phyloP scores from a whole-genome alignment of 1,139 yeast species.

The Kodamaea anthophila region DNA sequence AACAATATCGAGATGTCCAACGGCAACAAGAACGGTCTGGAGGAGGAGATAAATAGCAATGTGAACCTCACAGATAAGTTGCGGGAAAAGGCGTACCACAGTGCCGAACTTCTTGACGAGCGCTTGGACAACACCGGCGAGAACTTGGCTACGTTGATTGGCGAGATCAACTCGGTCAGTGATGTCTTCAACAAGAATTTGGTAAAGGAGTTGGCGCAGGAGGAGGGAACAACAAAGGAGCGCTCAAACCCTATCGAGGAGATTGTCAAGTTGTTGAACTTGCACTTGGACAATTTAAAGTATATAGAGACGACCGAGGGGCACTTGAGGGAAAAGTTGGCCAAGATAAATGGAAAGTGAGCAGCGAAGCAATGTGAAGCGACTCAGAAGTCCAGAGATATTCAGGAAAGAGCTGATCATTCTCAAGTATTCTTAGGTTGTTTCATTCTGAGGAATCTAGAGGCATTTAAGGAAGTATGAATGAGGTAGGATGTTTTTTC shows the following conservation, averaged over 20 bases:
- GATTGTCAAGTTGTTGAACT: constrained; percentile 74
- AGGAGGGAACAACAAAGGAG: constrained; percentile 14
- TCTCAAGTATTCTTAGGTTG: no score
- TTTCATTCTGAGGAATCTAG: constrained; percentile 3
- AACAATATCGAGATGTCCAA: constrained; percentile 32
- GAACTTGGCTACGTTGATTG: constrained; percentile 68
- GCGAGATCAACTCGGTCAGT: constrained; percentile 83
- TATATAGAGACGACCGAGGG: constrained; percentile 77
- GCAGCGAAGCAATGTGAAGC: no score
- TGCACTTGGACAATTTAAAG: constrained; percentile 84
- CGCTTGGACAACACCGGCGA: constrained; percentile 72
- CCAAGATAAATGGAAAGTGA: no score
- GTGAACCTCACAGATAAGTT: constrained; percentile 65
- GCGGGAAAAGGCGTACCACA: constrained; percentile 82
- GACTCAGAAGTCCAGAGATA: no score
- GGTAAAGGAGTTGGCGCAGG: constrained; percentile 23
- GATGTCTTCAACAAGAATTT: constrained; percentile 65
- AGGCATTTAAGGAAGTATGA: no score
- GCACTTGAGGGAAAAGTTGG: constrained; percentile 59
- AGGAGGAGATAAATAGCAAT: constrained; percentile 11
- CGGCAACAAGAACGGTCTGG: constrained; percentile 6
- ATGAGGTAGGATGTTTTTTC: no score
- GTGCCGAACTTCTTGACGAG: constrained; percentile 82
- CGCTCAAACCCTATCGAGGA: constrained; percentile 49
- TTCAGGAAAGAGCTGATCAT: no score